These are phyloP conservation scores for Cicer judaicum DNA, from an alignment of 306 rosid species.

Conservation along the genomic window DNA sequence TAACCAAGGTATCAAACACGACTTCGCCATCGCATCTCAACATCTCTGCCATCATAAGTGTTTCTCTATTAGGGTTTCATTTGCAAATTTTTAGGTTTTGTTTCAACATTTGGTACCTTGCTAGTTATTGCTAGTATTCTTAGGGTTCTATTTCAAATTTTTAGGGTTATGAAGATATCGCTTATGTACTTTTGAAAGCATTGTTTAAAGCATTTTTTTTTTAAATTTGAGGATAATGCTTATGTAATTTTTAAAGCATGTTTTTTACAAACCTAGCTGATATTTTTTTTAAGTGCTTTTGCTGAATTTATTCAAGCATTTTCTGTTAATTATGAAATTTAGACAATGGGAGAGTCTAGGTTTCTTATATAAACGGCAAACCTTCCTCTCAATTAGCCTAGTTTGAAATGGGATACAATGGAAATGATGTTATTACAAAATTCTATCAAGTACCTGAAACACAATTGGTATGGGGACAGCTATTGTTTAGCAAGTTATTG, in stretches of 20 bases:
- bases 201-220: too few species aligned
- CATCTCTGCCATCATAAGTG: too few species aligned
- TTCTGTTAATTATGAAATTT: conserved; percentile 21
- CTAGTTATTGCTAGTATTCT: too few species aligned
- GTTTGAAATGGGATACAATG: conserved; percentile 40
- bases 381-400: conserved; percentile 8
- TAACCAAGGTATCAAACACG: too few species aligned
- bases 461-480: conserved; percentile 17
- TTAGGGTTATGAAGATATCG: too few species aligned
- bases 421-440: conserved; percentile 29
- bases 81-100: too few species aligned
- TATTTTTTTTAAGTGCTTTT: background rate
- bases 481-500: conserved; percentile 24
- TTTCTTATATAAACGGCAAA: conserved; percentile 28
- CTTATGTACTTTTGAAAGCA: too few species aligned
- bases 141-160: too few species aligned
- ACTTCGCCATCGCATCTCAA: too few species aligned
- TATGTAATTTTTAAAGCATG: conserved; percentile 50
- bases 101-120: too few species aligned
- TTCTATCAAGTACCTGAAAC: conserved; percentile 26
- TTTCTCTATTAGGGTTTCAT: too few species aligned
- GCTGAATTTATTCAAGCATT: conserved; percentile 23
- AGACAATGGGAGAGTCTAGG: conserved; percentile 5
- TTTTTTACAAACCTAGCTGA: too few species aligned
- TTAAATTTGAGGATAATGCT: background rate